Conservation (phyloP, 2,329 filamentous ascomycete genomes). For the Aspergillus tamarii region DNA sequence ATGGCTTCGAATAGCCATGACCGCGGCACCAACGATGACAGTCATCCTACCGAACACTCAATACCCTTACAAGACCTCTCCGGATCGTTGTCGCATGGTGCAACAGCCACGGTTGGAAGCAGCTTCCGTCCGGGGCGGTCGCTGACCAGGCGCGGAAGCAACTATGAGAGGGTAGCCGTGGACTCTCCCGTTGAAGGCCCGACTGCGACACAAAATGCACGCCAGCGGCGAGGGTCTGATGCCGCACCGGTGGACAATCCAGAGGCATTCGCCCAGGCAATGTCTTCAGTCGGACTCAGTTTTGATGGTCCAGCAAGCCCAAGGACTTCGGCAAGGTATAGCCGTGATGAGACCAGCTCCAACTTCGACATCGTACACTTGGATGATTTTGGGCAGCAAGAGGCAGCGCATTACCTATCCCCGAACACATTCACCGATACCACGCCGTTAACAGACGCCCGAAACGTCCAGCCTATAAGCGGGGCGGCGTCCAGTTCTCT, state of each 20-base stretch:
- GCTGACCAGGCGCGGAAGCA: conserved; percentile 43
- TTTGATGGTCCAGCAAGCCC: conserved; percentile 35
- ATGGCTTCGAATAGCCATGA: conserved; percentile 46
- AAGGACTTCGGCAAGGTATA: conserved; percentile 23
- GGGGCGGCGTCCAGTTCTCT: conserved; percentile 50
- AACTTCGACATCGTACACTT: conserved; percentile 35
- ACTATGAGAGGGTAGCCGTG: conserved; percentile 59
- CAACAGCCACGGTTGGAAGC: conserved; percentile 41
- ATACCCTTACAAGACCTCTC: conserved; percentile 73
- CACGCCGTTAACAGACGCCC: conserved; percentile 61
- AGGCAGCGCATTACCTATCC: conserved; percentile 59
- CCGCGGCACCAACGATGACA: conserved; percentile 32
- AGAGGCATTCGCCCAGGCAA: conserved; percentile 46
- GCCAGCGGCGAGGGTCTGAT: conserved; percentile 22
- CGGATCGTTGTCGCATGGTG: conserved; percentile 38
- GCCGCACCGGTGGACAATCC: conserved; percentile 37
- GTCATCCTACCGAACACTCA: conserved; percentile 47
- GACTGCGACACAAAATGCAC: conserved; percentile 26
- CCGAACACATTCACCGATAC: conserved; percentile 57
- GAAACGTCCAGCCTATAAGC: conserved; percentile 60
- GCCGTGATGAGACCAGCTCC: conserved; percentile 32
- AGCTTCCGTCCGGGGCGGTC: conserved; percentile 49
- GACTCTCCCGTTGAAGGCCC: conserved; percentile 48
- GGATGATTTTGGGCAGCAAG: conserved; percentile 40
- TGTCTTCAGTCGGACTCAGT: conserved; percentile 46